phyloP scores from a whole-genome alignment of 441 rosid species.

The Adansonia grandidieri region DNA sequence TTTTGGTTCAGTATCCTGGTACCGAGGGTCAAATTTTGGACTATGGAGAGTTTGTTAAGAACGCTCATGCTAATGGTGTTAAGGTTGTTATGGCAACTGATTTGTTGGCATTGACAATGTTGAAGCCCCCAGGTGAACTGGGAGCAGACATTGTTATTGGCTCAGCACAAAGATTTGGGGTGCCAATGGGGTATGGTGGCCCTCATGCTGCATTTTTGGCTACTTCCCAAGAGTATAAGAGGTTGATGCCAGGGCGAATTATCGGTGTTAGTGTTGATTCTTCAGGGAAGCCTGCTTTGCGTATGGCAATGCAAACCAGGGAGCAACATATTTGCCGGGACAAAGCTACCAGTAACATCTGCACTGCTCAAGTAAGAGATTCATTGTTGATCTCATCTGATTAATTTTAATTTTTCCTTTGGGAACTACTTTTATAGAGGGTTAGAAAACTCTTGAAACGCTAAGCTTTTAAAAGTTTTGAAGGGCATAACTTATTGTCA shows the following conservation, averaged over 20 bases:
- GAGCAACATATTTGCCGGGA: slow-evolving; percentile 98
- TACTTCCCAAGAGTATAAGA: slow-evolving; percentile 95
- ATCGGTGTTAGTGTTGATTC: slow-evolving; percentile 95
- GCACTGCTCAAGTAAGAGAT: slow-evolving; percentile 89
- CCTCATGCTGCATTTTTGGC: slow-evolving; percentile 98
- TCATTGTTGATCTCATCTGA: not conserved
- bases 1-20: slow-evolving; percentile 93
- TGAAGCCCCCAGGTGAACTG: slow-evolving; percentile 96
- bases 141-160: slow-evolving; percentile 95
- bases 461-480: not conserved
- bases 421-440: not conserved
- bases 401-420: not conserved
- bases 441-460: not conserved
- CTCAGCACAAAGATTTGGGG: slow-evolving; percentile 94
- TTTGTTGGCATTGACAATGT: slow-evolving; percentile 83
- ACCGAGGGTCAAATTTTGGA: slow-evolving; percentile 93
- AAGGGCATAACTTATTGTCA: not conserved
- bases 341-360: slow-evolving; percentile 98
- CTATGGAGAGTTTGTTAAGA: slow-evolving; percentile 79
- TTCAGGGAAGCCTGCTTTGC: slow-evolving; percentile 84
- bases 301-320: slow-evolving; percentile 99
- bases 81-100: slow-evolving; percentile 96
- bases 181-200: slow-evolving; percentile 97
- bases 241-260: slow-evolving; percentile 97
- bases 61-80: slow-evolving; percentile 84